phyloP scores from a whole-genome alignment of 176 grass and related monocot species.

The Rhynchospora breviuscula region DNA sequence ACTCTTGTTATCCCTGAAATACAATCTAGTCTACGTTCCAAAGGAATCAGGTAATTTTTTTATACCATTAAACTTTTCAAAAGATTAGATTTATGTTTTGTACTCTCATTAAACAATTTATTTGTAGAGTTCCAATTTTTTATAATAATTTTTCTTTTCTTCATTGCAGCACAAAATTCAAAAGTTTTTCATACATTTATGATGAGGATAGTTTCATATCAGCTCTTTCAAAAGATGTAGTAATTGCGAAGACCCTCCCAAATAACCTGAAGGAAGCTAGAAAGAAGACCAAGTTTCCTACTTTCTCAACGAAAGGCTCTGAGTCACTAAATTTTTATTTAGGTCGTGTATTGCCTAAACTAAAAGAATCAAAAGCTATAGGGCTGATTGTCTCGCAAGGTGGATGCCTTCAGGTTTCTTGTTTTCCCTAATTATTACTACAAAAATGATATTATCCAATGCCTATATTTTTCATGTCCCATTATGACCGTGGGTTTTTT shows the following conservation, averaged over 20 bases:
- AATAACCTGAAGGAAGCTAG: slow-evolving; percentile 78
- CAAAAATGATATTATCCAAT: neutral
- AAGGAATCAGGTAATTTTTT: slow-evolving; percentile 70
- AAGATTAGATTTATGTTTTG: neutral
- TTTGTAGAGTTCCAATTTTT: slow-evolving; percentile 19
- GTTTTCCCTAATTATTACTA: neutral
- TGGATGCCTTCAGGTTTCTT: slow-evolving; percentile 84
- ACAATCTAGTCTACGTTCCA: slow-evolving; percentile 81
- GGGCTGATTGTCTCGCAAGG: slow-evolving; percentile 85
- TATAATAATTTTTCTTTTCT: neutral
- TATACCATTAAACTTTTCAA: slow-evolving; percentile 8
- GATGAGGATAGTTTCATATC: slow-evolving; percentile 84
- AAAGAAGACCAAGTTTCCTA: slow-evolving; percentile 89
- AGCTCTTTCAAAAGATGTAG: slow-evolving; percentile 66
- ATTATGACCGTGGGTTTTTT: neutral
- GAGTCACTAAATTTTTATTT: slow-evolving; percentile 71
- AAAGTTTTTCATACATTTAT: slow-evolving; percentile 96
- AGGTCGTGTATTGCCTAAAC: slow-evolving; percentile 63
- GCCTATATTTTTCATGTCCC: neutral
- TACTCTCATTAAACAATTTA: neutral
- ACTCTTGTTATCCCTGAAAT: slow-evolving; percentile 96
- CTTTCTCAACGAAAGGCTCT: slow-evolving; percentile 65
- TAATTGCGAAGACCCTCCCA: slow-evolving; percentile 69
- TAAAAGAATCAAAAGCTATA: slow-evolving; percentile 83
- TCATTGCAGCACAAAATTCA: slow-evolving; percentile 80